Percentiles rank a stretch among this genome's conserved stretches.
These are phyloP conservation scores for Marsdenia floribunda DNA, from an alignment of 257 asterid species.

Conservation along the genomic window DNA sequence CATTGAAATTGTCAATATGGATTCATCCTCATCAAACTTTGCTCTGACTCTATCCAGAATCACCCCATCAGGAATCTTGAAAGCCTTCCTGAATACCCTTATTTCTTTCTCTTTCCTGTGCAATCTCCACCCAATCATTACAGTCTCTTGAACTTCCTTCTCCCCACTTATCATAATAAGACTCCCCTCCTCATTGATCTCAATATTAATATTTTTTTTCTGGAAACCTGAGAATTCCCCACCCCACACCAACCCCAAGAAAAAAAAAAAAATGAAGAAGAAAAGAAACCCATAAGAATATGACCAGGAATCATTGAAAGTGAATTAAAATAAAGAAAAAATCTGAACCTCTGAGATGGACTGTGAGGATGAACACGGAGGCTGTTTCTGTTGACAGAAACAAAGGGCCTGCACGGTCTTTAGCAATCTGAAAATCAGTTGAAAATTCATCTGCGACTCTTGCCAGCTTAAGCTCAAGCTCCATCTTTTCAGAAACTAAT, in stretches of 20 bases:
- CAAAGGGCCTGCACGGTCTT: slow-evolving; percentile 46
- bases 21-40: slow-evolving; percentile 48
- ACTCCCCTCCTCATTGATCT: slow-evolving; percentile 68
- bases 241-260: too few relatives aligned
- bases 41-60: slow-evolving; percentile 65
- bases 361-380: slow-evolving; percentile 55
- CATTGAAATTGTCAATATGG: slow-evolving; percentile 52
- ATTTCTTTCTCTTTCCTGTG: slow-evolving; percentile 44
- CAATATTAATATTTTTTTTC: slow-evolving; percentile 53
- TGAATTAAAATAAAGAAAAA: background rate
- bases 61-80: slow-evolving; percentile 70
- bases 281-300: background rate
- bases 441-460: slow-evolving; percentile 46
- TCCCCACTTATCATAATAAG: slow-evolving; percentile 52
- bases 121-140: slow-evolving; percentile 54
- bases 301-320: background rate
- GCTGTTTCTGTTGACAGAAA: slow-evolving; percentile 71
- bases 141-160: slow-evolving; percentile 50
- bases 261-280: too few relatives aligned
- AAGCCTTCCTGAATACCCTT: slow-evolving; percentile 57
- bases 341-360: slow-evolving; percentile 60
- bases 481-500: slow-evolving; percentile 30
- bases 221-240: slow-evolving; percentile 43
- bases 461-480: slow-evolving; percentile 48
- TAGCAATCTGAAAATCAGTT: slow-evolving; percentile 37